These are phyloP conservation scores for Sugiyamaella valdiviana DNA, from an alignment of 805 yeast species.

Conservation along the genomic window DNA sequence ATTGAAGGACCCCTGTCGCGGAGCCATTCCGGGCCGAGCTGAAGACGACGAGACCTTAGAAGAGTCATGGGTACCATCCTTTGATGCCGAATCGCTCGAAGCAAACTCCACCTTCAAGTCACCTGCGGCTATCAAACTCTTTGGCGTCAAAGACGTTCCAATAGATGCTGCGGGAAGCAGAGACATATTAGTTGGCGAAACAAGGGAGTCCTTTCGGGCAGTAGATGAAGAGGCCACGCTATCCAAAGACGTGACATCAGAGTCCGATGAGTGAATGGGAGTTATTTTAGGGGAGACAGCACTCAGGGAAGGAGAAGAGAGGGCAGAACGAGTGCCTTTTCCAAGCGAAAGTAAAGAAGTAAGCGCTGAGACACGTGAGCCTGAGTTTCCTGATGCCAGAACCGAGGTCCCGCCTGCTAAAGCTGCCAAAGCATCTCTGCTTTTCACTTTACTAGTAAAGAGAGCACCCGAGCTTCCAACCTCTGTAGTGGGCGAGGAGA, in stretches of 20 bases:
- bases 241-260: background rate
- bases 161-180: no score
- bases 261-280: background rate
- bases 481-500: slow-evolving; percentile 13
- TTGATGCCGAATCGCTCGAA: no score
- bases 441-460: slow-evolving; percentile 7
- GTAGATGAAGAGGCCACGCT: background rate
- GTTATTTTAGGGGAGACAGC: slow-evolving; percentile 1
- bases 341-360: slow-evolving; percentile 34
- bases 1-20: background rate
- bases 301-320: slow-evolving; percentile 1
- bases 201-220: no score
- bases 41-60: background rate
- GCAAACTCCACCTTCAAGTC: no score
- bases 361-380: slow-evolving; percentile 32
- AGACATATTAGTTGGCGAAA: no score
- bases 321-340: background rate
- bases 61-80: no score
- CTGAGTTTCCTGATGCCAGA: background rate
- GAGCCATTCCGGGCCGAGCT: background rate
- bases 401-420: slow-evolving; percentile 2
- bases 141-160: no score
- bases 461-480: slow-evolving; percentile 5
- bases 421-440: background rate
- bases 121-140: no score